phyloP scores from a whole-genome alignment of 345 rosid species.

The Kandelia obovata region DNA sequence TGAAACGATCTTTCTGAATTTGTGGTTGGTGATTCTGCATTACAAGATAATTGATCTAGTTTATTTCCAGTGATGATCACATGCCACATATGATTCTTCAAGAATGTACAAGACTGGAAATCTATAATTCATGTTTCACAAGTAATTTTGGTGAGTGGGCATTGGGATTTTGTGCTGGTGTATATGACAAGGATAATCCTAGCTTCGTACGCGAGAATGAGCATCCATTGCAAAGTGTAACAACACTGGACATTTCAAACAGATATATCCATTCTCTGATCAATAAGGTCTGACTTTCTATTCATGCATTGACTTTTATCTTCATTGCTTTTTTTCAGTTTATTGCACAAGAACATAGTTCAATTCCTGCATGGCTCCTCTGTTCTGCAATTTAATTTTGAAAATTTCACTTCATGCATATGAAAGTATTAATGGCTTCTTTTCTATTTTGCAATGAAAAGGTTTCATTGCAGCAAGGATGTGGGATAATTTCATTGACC shows the following conservation, averaged over 20 bases:
- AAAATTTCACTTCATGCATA: not conserved
- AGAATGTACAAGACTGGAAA: slow-evolving; percentile 68
- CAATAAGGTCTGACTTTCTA: slow-evolving; percentile 52
- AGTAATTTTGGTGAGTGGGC: slow-evolving; percentile 76
- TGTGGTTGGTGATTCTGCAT: slow-evolving; percentile 10
- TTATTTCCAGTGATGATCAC: slow-evolving; percentile 41
- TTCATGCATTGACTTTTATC: not conserved
- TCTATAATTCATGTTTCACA: slow-evolving; percentile 73
- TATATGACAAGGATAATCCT: slow-evolving; percentile 64
- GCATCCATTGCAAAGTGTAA: slow-evolving; percentile 48
- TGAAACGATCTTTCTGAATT: not conserved
- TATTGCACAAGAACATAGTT: not conserved
- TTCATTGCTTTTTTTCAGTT: not conserved
- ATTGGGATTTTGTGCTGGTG: slow-evolving; percentile 72
- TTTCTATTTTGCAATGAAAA: not conserved
- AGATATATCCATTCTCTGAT: slow-evolving; percentile 59
- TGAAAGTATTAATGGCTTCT: not conserved
- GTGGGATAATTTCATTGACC: not conserved
- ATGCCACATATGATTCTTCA: slow-evolving; percentile 47
- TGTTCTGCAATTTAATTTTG: not conserved
- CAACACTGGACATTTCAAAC: slow-evolving; percentile 71
- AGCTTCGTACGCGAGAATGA: slow-evolving; percentile 33
- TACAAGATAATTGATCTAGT: slow-evolving; percentile 15
- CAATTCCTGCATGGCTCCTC: not conserved
- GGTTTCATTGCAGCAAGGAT: not conserved